A percentile compares a stretch with the other conserved stretches of the same genome.
Conservation (phyloP, 2,329 filamentous ascomycete genomes). For the Penicillium expansum region DNA sequence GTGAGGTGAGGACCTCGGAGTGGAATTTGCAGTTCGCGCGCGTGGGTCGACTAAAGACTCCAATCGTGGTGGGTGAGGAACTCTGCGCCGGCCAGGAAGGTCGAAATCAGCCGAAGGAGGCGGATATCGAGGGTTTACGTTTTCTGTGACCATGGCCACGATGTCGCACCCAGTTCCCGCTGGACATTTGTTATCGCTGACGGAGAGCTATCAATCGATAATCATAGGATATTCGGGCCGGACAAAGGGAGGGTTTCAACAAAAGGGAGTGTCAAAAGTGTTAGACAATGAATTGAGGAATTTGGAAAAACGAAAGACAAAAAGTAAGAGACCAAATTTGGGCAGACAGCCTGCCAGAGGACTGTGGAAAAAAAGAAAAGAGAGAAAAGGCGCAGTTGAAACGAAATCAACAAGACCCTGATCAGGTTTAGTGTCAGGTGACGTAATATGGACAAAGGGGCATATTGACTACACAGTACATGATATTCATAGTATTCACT, state of each 20-base stretch:
- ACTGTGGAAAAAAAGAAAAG: conserved; percentile 9
- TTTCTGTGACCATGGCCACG: conserved; percentile 48
- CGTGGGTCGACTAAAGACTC: conserved; percentile 32
- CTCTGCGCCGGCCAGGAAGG: conserved; percentile 30
- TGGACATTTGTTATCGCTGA: conserved; percentile 41
- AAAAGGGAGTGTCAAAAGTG: not conserved
- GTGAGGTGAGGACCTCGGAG: conserved; percentile 19
- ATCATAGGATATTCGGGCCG: not conserved
- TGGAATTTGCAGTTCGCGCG: conserved; percentile 18
- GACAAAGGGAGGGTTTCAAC: not conserved
- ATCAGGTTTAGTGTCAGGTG: conserved; percentile 15
- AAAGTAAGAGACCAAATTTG: conserved; percentile 12
- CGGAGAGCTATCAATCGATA: conserved; percentile 11
- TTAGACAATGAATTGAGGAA: not conserved
- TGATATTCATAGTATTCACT: not conserved
- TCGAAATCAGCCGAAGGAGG: conserved; percentile 32
- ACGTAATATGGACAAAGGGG: conserved; percentile 13
- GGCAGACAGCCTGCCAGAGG: conserved; percentile 14
- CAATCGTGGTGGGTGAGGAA: conserved; percentile 30
- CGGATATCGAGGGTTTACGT: conserved; percentile 38
- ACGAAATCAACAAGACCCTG: conserved; percentile 16
- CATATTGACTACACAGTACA: not conserved
- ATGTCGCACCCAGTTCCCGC: conserved; percentile 34
- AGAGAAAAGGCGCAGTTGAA: conserved; percentile 12
- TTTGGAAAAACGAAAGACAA: conserved; percentile 10